A percentile compares a stretch with the other conserved stretches of the same genome.
Conservation (phyloP, 139 green algal genomes). For the Ulvella scutata region DNA sequence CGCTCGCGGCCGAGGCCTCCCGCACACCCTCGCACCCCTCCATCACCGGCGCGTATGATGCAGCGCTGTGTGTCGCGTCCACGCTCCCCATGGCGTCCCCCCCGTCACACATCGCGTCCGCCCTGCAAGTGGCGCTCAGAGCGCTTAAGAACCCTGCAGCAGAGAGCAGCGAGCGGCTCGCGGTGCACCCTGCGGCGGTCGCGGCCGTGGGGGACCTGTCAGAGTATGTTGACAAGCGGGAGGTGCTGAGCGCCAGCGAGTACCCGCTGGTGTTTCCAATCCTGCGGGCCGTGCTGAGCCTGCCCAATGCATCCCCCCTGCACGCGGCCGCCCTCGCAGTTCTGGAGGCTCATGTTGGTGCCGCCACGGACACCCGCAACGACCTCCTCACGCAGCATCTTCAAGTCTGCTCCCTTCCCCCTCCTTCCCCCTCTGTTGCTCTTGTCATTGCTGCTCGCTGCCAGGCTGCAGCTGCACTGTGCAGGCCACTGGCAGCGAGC, state of each 20-base stretch:
- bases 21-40: not conserved
- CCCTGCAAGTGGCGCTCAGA: not conserved
- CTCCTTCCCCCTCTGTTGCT: constrained; percentile 32
- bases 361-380: not conserved
- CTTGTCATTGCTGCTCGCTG: constrained; percentile 56
- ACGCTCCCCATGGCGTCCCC: not conserved
- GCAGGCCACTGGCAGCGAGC: too few species aligned
- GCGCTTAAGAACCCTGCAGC: not conserved
- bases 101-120: not conserved
- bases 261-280: constrained; percentile 69
- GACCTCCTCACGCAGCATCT: constrained; percentile 14
- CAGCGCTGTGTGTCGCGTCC: not conserved
- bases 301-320: constrained; percentile 37
- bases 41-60: not conserved
- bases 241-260: constrained; percentile 10
- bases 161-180: not conserved
- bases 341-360: constrained; percentile 37
- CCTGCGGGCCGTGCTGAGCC: constrained; percentile 35
- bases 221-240: not conserved
- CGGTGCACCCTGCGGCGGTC: not conserved
- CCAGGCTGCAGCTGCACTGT: constrained; percentile 7
- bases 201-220: not conserved
- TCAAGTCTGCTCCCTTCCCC: too few species aligned
- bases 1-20: constrained; percentile 17
- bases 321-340: constrained; percentile 55